Conservation (phyloP, 805 yeast species). For the Jamesozyma gamospora region DNA sequence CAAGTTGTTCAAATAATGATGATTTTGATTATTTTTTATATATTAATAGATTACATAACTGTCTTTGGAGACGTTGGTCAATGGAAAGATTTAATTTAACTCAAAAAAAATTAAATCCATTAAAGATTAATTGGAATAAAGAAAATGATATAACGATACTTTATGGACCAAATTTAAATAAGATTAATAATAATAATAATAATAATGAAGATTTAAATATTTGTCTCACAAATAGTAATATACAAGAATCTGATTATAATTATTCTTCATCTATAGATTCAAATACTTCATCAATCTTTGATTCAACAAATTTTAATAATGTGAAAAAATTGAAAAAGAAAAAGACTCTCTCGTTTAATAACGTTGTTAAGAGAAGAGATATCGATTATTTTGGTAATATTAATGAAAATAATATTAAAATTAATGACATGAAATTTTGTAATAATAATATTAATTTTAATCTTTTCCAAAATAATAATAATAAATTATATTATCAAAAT, state of each 20-base stretch:
- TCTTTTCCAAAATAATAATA: background rate
- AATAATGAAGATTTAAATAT: background rate
- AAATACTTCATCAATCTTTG: slow-evolving; percentile 22
- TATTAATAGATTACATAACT: slow-evolving; percentile 54
- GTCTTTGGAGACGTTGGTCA: slow-evolving; percentile 94
- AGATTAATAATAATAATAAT: background rate
- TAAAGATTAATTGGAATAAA: slow-evolving; percentile 84
- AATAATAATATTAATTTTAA: background rate
- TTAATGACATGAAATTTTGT: slow-evolving; percentile 13
- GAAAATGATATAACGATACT: slow-evolving; percentile 93
- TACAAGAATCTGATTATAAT: background rate
- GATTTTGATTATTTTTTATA: slow-evolving; percentile 24
- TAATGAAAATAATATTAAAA: slow-evolving; percentile 13
- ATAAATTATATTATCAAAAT: too few species aligned
- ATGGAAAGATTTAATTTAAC: slow-evolving; percentile 54
- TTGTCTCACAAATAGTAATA: background rate
- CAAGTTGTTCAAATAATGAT: slow-evolving; percentile 29
- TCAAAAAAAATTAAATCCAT: slow-evolving; percentile 64
- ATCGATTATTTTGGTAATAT: slow-evolving; percentile 16
- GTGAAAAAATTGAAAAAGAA: slow-evolving; percentile 4
- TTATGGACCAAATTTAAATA: slow-evolving; percentile 61
- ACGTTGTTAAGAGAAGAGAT: slow-evolving; percentile 20
- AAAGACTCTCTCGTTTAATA: slow-evolving; percentile 17
- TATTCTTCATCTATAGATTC: slow-evolving; percentile 20
- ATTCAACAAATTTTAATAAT: slow-evolving; percentile 1